Conservation (phyloP, 2,329 filamentous ascomycete genomes). For the Achaetomium macrosporum region DNA sequence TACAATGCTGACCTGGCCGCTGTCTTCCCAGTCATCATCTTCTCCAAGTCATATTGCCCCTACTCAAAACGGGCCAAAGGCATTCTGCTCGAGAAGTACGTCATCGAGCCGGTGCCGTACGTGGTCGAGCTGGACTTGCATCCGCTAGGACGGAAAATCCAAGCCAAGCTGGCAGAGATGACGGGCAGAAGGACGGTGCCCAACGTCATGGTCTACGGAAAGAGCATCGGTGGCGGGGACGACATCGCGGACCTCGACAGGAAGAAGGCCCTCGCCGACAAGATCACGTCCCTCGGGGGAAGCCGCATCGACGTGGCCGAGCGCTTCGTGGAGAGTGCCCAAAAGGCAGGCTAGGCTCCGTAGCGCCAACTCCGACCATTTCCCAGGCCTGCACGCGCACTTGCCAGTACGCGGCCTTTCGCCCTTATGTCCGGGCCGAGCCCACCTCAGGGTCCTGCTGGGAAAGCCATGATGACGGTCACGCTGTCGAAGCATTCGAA, state of each 20-base stretch:
- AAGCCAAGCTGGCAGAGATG: conserved; percentile 62
- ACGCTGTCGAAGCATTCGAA: too few relatives aligned
- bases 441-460: too few relatives aligned
- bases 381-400: too few relatives aligned
- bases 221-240: conserved; percentile 85
- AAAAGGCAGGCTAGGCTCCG: conserved; percentile 12
- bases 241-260: conserved; percentile 70
- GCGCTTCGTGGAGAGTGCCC: conserved; percentile 29
- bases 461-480: too few relatives aligned
- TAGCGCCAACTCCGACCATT: too few relatives aligned
- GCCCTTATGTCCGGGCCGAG: too few relatives aligned
- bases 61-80: conserved; percentile 79
- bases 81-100: conserved; percentile 77
- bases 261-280: conserved; percentile 61
- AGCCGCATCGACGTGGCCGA: conserved; percentile 54
- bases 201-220: conserved; percentile 82
- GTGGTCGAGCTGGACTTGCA: conserved; percentile 90
- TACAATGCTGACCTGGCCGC: background rate
- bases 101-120: conserved; percentile 72
- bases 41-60: conserved; percentile 91
- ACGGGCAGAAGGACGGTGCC: conserved; percentile 85
- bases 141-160: conserved; percentile 64
- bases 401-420: too few relatives aligned
- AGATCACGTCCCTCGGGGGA: conserved; percentile 67
- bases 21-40: conserved; percentile 73